A percentile compares a stretch with the other conserved stretches of the same genome.
Conservation (phyloP, 2,329 filamentous ascomycete genomes). For the Calonectria pteridis region DNA sequence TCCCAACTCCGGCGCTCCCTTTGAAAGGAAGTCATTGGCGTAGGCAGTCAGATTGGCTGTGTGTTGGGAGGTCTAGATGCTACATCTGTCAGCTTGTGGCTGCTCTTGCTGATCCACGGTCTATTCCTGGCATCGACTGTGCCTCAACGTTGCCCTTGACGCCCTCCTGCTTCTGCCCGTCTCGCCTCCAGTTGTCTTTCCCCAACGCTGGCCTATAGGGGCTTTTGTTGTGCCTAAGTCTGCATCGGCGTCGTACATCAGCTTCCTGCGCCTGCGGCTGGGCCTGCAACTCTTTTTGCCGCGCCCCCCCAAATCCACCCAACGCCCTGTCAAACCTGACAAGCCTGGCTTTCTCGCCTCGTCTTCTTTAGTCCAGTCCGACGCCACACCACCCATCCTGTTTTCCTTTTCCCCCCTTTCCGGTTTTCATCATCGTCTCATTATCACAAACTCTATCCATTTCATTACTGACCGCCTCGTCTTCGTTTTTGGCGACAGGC, state of each 20-base stretch:
- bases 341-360: conserved; percentile 38
- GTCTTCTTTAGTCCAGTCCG: conserved; percentile 37
- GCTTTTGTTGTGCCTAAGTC: conserved; percentile 20
- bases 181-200: conserved; percentile 8
- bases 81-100: conserved; percentile 11
- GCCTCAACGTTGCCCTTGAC: conserved; percentile 17
- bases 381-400: conserved; percentile 37
- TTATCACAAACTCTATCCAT: conserved; percentile 26
- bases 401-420: conserved; percentile 28
- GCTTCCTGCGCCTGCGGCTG: conserved; percentile 36
- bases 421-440: conserved; percentile 21
- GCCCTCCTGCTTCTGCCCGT: conserved; percentile 27
- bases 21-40: conserved; percentile 1
- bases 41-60: conserved; percentile 11
- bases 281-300: conserved; percentile 41
- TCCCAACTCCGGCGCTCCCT: not conserved
- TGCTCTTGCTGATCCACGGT: conserved; percentile 14
- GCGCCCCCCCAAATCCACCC: conserved; percentile 38
- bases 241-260: conserved; percentile 26
- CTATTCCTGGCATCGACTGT: conserved; percentile 16
- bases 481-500: conserved; percentile 33
- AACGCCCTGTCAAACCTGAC: conserved; percentile 34
- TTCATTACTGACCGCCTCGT: conserved; percentile 40
- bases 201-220: conserved; percentile 25
- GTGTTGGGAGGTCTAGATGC: conserved; percentile 16